Evolutionary conservation across 768 basidiomycete species (phyloP), one percentile per base, ranked within the genome.

Genomic region (Tremella mesenterica): DNA sequence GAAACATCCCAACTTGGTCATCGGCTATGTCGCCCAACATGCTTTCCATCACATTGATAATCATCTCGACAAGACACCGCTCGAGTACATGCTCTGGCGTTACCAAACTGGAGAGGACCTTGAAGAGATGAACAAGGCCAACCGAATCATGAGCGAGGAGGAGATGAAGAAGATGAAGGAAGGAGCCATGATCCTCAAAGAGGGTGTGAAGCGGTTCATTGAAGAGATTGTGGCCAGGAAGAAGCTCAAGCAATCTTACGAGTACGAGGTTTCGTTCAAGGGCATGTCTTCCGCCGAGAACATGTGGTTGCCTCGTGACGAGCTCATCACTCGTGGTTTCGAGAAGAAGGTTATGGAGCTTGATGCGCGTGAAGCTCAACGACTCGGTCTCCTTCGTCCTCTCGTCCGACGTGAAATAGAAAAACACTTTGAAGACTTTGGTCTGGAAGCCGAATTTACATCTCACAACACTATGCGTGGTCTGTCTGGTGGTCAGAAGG

Each of bases 1-100:
- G 92, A 96, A 92, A 79, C 92, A 96, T 79, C 92, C 92, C 58
- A 96, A 96, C 81, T 81, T 96, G 82, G 92, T 96, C 77, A 93
- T 96, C 59, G 92, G 92, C 71, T 96, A 96, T 78, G 92, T 96
- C 63, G 92, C 92, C 36, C 92, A 96, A 77, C 92, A 96, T 76
- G 92, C 92, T 57, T 96, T 96, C 91, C 92, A 96, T 80, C 92
- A 96, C 76, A 96, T 96, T 71, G 92, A 96, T 75, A 78, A 89
- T 75, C 92, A 96, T 73, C 87, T 96, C 72, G 92, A 96, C 81
- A 93, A 91, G 81, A 96, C 92, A 13, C 88, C 92, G 46, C 84
- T 96, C 66, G 92, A 96, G 78, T 96, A 96, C 81, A 90, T 96
- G 88, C 79, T 96, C 62, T 96, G 92, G 92, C 91, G 92, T 77